Percentiles rank a stretch among this genome's conserved stretches.
phyloP scores from a whole-genome alignment of 805 yeast species.

The Candida sanyiensis region DNA sequence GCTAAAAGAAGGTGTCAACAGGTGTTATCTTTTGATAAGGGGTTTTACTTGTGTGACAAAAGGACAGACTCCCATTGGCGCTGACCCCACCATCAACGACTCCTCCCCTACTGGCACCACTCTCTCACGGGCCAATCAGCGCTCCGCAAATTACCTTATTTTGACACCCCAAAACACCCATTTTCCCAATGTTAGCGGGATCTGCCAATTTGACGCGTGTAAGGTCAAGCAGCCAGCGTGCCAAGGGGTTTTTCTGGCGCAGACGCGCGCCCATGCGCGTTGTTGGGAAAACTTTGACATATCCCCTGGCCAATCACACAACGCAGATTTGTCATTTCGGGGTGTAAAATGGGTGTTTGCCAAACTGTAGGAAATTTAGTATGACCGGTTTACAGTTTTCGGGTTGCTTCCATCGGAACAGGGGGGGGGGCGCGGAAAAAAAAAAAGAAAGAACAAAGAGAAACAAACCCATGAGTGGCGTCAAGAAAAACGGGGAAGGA shows the following conservation, averaged over 20 bases:
- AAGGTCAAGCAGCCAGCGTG: background rate
- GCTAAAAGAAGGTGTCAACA: background rate
- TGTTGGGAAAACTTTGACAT: background rate
- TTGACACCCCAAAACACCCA: conserved; percentile 15
- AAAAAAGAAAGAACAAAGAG: too few species aligned
- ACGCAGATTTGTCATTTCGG: conserved; percentile 11
- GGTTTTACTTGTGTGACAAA: background rate
- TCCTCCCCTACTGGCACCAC: background rate
- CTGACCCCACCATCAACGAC: background rate
- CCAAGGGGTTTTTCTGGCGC: background rate
- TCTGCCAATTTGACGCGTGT: background rate
- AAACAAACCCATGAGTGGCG: too few species aligned
- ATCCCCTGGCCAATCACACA: conserved; percentile 7
- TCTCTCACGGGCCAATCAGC: conserved; percentile 9
- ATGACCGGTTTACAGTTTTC: conserved; percentile 6
- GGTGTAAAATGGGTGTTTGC: conserved; percentile 4
- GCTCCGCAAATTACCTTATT: conserved; percentile 5
- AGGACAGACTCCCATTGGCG: background rate
- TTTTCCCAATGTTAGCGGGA: conserved; percentile 9
- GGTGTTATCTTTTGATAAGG: background rate
- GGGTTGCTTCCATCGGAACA: too few species aligned
- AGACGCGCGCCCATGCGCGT: conserved; percentile 3
- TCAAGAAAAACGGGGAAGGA: too few species aligned
- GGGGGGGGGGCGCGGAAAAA: too few species aligned
- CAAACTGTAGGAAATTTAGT: conserved; percentile 2